Base-by-base conservation (phyloP, 2,329 filamentous ascomycete genomes). In the Pseudopyrenochaeta lycopersici region DNA sequence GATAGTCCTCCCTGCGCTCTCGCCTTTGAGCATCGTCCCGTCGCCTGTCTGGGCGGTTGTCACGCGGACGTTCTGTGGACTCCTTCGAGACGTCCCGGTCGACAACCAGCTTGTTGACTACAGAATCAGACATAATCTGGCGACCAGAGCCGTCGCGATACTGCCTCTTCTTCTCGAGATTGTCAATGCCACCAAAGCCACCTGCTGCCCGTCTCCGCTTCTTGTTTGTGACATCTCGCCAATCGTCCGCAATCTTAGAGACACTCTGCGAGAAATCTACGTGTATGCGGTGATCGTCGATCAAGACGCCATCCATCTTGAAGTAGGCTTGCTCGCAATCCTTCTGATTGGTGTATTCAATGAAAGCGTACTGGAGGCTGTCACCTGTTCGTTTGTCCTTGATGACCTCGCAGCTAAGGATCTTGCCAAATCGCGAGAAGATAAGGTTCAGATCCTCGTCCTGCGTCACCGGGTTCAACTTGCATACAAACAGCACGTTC, bases 191-290 rank as follows among this genome's bases (percentile, higher is more conserved):
- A 62, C 95, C 95, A 80, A 96, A 99, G 6, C 95, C 69, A n/a
- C 95, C 82, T 75, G 69, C 82, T 75, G 75, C 84, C 66, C 76
- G 80, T 79, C 80, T 79, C 41, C 94, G 85, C 79, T 96, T 97
- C 35, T 84, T 85, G 70, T 96, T 96, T 17, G 93, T 92, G 36
- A 89, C 88, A 55, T 87, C 89, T 58, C 95, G 85, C 95, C 95
- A 99, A 14, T 88, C 88, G 58, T 96, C 91, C 40, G 92, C 95
- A 7, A 99, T 79, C 72, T 92, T 94, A 58, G 85, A 88, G 10
- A 90, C 95, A 72, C 92, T 97, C 79, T 99, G 95, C 10, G 93
- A 97, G 77, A 99, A 99, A 78, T 99, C 95, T 50, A 99, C 95
- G 71, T 99, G 95, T 60, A 99, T 99, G 36, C 95, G 89, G 62